Conservation (phyloP, 2,329 filamentous ascomycete species). For the Rhinocladiella mackenziei region DNA sequence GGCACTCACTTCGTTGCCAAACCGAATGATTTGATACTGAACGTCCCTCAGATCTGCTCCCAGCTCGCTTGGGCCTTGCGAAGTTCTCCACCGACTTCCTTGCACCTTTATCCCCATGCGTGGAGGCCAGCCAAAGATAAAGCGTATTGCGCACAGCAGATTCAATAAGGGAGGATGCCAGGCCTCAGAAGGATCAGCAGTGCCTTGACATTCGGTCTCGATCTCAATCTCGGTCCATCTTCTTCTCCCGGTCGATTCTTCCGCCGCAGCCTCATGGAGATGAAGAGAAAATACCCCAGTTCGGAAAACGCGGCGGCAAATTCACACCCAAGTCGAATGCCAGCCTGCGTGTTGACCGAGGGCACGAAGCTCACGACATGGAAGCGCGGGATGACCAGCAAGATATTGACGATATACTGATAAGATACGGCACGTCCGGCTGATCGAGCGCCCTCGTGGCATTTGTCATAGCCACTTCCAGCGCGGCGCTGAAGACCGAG, state of each 20-base stretch:
- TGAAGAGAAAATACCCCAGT: slow-evolving; percentile 55
- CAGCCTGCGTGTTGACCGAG: slow-evolving; percentile 61
- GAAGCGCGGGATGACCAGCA: slow-evolving; percentile 60
- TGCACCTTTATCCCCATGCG: slow-evolving; percentile 55
- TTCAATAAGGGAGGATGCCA: slow-evolving; percentile 57
- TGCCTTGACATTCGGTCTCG: slow-evolving; percentile 41
- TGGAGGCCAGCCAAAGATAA: slow-evolving; percentile 69
- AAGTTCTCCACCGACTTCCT: slow-evolving; percentile 31
- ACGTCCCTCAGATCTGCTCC: slow-evolving; percentile 31
- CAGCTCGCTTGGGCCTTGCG: slow-evolving; percentile 33
- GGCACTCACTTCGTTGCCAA: no score
- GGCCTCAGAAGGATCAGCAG: slow-evolving; percentile 54
- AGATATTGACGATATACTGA: slow-evolving; percentile 63
- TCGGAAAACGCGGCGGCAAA: slow-evolving; percentile 54
- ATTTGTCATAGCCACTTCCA: slow-evolving; percentile 60
- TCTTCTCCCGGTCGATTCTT: slow-evolving; percentile 17
- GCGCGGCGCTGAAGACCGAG: slow-evolving; percentile 56
- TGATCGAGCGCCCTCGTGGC: slow-evolving; percentile 63
- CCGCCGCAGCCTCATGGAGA: slow-evolving; percentile 15
- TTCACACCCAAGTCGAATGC: slow-evolving; percentile 59
- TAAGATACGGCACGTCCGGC: slow-evolving; percentile 64
- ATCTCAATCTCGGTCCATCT: slow-evolving; percentile 22
- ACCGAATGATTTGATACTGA: neutral
- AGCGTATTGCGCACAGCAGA: slow-evolving; percentile 65
- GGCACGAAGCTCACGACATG: slow-evolving; percentile 40